A percentile compares a stretch with the other conserved stretches of the same genome.
These are phyloP conservation scores for Cutaneotrichosporon curvatum DNA, from an alignment of 1,284 basidiomycete genomes.

Conservation along the genomic window DNA sequence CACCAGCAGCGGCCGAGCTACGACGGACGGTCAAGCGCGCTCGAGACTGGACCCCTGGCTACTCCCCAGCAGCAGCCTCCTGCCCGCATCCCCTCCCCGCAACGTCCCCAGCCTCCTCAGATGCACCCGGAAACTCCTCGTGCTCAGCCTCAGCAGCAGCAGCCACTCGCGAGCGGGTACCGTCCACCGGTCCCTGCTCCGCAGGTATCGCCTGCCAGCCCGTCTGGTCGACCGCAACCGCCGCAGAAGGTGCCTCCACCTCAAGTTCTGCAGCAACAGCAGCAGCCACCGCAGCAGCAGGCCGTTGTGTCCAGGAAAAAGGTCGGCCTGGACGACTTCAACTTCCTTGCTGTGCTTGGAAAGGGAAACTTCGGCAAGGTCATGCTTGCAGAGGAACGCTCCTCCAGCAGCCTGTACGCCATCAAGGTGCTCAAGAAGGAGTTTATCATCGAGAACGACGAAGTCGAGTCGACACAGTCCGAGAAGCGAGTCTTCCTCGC, in stretches of 20 bases:
- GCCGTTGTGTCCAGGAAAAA: constrained; percentile 57
- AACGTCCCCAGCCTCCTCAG: constrained; percentile 3
- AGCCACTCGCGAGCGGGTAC: constrained; percentile 7
- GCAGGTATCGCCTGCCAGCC: constrained; percentile 2
- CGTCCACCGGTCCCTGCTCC: constrained; percentile 8
- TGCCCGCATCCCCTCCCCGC: constrained; percentile 31
- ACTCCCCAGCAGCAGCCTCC: constrained; percentile 28
- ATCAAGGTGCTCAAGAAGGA: constrained; percentile 99
- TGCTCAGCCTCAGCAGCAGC: constrained; percentile 47
- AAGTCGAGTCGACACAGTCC: constrained; percentile 98
- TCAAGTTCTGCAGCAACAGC: constrained; percentile 4
- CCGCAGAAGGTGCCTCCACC: constrained; percentile 6
- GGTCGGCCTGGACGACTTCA: constrained; percentile 96
- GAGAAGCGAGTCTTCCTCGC: constrained; percentile 98
- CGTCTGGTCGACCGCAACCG: constrained; percentile 2
- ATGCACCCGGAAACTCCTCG: background rate
- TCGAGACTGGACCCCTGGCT: constrained; percentile 3
- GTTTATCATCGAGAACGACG: constrained; percentile 99
- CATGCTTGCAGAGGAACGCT: constrained; percentile 99
- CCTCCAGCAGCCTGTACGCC: constrained; percentile 79
- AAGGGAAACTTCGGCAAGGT: constrained; percentile 99
- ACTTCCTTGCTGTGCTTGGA: constrained; percentile 95
- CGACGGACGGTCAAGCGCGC: constrained; percentile 2
- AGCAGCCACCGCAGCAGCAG: constrained; percentile 9
- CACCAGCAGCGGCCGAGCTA: constrained; percentile 5